Evolutionary conservation across 1,284 basidiomycete genomes (phyloP).

Genomic region (Sporisorium scitamineum): DNA sequence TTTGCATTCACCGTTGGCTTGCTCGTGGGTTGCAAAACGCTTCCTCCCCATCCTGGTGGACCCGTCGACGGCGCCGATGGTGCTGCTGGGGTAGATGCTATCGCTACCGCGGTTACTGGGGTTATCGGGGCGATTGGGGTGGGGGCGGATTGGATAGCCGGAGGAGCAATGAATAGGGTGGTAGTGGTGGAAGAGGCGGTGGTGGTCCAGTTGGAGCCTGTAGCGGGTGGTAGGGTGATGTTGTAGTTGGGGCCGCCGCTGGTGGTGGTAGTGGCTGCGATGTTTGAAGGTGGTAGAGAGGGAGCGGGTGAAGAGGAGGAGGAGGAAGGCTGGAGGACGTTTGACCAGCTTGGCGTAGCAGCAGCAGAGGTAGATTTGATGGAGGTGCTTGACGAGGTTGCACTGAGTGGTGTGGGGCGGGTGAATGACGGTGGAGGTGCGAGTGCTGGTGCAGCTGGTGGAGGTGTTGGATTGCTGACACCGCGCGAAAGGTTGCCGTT

Average conservation of each 20-base stretch:
- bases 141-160: constrained; percentile 18
- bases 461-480: background rate
- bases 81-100: too few relatives aligned
- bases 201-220: constrained; percentile 22
- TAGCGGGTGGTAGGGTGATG: constrained; percentile 48
- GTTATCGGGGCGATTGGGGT: too few relatives aligned
- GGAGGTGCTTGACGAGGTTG: constrained; percentile 17
- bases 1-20: constrained; percentile 5
- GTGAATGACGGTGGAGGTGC: constrained; percentile 30
- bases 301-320: constrained; percentile 2
- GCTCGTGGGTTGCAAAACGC: constrained; percentile 46
- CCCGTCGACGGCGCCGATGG: background rate
- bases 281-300: background rate
- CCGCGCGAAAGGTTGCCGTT: constrained; percentile 13
- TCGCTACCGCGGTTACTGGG: too few relatives aligned
- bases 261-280: background rate
- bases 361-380: constrained; percentile 5
- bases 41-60: constrained; percentile 39
- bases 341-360: constrained; percentile 23
- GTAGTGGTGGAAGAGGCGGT: background rate
- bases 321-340: constrained; percentile 31
- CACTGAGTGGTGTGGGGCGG: constrained; percentile 12
- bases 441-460: constrained; percentile 12
- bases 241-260: constrained; percentile 57
- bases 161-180: constrained; percentile 4